These are phyloP conservation scores for Pterocarpus santalinus DNA, from an alignment of 306 rosid species.

Conservation along the genomic window DNA sequence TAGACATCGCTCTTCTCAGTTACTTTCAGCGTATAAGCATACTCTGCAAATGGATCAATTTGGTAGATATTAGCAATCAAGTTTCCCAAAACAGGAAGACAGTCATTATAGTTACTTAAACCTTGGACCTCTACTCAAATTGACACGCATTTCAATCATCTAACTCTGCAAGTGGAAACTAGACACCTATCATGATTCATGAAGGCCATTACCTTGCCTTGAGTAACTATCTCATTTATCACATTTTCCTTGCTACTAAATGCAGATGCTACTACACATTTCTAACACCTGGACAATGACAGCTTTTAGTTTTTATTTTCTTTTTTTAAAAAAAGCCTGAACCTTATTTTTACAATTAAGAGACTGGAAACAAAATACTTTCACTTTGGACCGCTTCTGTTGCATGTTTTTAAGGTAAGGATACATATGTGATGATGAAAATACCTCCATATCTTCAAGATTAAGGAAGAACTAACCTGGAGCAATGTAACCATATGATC, in stretches of 20 bases:
- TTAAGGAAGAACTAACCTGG: constrained; percentile 60
- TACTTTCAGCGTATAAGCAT: constrained; percentile 73
- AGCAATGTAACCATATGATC: constrained; percentile 90
- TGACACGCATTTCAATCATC: constrained; percentile 18
- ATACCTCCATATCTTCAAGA: constrained; percentile 2
- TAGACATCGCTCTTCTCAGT: constrained; percentile 88
- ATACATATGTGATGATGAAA: neutral
- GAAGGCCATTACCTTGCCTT: neutral
- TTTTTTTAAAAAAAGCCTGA: too few relatives aligned
- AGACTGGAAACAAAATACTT: neutral
- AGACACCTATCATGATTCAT: neutral
- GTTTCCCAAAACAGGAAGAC: constrained; percentile 12
- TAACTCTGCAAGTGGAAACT: neutral
- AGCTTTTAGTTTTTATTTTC: too few relatives aligned
- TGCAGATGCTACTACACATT: neutral
- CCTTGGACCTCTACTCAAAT: constrained; percentile 26
- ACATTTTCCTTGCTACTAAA: neutral
- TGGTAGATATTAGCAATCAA: constrained; percentile 22
- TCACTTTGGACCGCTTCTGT: too few relatives aligned
- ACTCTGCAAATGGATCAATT: constrained; percentile 53
- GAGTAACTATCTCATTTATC: neutral
- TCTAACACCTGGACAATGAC: neutral
- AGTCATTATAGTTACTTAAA: constrained; percentile 1
- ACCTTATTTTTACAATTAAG: neutral
- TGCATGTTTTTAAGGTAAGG: too few relatives aligned